Evolutionary conservation across 148 eudicot genomes (phyloP), one percentile per base, ranked within the genome.

Genomic region (Amaranthus hypochondriacus): DNA sequence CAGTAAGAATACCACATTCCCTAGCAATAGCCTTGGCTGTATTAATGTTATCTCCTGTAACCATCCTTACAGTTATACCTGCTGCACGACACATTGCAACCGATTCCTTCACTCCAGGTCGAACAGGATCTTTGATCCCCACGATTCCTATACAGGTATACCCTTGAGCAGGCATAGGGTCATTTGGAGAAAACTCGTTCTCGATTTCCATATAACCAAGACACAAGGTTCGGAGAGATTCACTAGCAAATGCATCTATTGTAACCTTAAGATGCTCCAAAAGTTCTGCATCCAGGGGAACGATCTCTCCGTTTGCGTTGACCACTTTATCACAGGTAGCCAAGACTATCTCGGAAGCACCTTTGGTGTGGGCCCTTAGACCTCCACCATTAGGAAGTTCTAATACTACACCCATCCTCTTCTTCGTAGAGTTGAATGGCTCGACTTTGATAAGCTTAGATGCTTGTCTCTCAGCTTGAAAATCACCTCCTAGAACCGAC

Each of bases 1-100:
- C 97, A 55, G 96, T 95, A 68, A 95, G 99, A 85, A 95, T 95
- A 64, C 99, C 97, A 81, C 99, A 95, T 85, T 95, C 99, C 79
- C 92, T 85, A 70, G 99, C 99, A 81, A 92, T 95, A 50, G 99
- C 99, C 78, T 92, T 95, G 21, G 99, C 99, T 13, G 99, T 95
- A 70, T 92, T 95, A 52, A 95, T 95, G 71, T 95, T 95, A 74
- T 95, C 99, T 69, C 99, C 97, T 6, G 99, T 95, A 75, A 95
- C 97, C 99, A 95, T 95, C 61, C 97, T 81, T 0, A 95, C 99
- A 68, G 86, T 83, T 9, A 95, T 86, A 62, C 99, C 99, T n/a
- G 99, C 99, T 55, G 99, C 81, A 13, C 96, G 93, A 83, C 99
- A 95, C 47, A 83, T 91, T 0, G 93, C 93, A 76, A 95, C 99